Evolutionary conservation across 2,329 filamentous ascomycete genomes (phyloP).

Genomic region (Anthostomella pinea): DNA sequence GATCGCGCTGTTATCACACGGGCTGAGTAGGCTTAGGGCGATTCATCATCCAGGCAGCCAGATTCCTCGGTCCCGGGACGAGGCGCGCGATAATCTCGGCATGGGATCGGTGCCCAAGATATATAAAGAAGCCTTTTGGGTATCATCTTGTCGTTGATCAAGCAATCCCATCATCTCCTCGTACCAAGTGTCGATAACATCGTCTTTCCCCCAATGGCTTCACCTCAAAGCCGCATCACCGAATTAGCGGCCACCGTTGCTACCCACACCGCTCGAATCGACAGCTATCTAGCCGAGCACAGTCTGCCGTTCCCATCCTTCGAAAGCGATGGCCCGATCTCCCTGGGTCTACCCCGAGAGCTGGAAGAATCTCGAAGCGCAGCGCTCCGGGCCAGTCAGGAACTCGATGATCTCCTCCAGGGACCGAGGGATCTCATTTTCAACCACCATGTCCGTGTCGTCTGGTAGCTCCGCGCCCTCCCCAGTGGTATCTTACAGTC

Average conservation of each 20-base stretch:
- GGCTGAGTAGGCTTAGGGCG: no score
- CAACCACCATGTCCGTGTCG: conserved; percentile 1
- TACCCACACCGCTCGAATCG: conserved; percentile 10
- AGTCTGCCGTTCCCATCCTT: conserved; percentile 10
- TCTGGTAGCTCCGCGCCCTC: background rate
- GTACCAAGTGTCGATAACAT: no score
- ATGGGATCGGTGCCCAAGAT: no score
- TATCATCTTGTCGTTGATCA: no score
- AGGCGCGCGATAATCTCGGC: no score
- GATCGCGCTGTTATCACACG: no score
- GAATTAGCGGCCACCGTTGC: conserved; percentile 8
- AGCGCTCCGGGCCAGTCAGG: conserved; percentile 12
- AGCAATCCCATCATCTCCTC: no score
- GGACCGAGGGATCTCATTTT: conserved; percentile 10
- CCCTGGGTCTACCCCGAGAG: conserved; percentile 8
- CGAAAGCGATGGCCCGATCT: conserved; percentile 5
- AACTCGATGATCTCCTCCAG: conserved; percentile 14
- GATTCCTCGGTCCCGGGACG: no score
- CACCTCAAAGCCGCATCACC: conserved; percentile 9
- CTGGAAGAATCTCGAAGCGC: conserved; percentile 9
- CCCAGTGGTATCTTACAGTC: no score
- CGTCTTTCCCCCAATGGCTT: no score
- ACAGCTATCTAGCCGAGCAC: conserved; percentile 8
- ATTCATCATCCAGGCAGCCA: no score
- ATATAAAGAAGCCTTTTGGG: no score